These are phyloP conservation scores for Gossypium bickii DNA, from an alignment of 345 rosid genomes.

Conservation along the genomic window DNA sequence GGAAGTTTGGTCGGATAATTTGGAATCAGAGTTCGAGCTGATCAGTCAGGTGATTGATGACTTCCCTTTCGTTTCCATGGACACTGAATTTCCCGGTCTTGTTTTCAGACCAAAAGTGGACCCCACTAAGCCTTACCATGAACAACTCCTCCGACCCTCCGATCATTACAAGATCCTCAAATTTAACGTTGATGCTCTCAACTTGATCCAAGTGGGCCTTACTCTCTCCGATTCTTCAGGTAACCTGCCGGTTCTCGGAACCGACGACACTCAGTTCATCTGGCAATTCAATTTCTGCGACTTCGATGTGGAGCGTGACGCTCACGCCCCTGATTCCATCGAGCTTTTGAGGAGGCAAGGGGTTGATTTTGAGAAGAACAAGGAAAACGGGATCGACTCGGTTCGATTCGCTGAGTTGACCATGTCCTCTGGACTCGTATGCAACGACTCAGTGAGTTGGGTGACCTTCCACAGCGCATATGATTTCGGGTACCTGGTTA, in stretches of 20 bases:
- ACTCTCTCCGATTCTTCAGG: constrained; percentile 62
- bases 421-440: constrained; percentile 82
- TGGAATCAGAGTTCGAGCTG: constrained; percentile 59
- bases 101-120: constrained; percentile 36
- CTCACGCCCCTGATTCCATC: constrained; percentile 78
- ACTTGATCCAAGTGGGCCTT: constrained; percentile 79
- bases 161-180: constrained; percentile 65
- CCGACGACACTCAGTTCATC: constrained; percentile 30
- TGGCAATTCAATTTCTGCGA: constrained; percentile 92
- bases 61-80: constrained; percentile 71
- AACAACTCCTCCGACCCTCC: constrained; percentile 34
- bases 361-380: constrained; percentile 63
- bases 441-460: constrained; percentile 77
- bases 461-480: constrained; percentile 89
- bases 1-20: constrained; percentile 71
- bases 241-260: constrained; percentile 55
- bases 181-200: constrained; percentile 67
- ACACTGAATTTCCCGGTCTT: constrained; percentile 86
- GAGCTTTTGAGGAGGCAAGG: constrained; percentile 75
- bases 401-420: constrained; percentile 63
- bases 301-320: constrained; percentile 57
- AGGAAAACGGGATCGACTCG: constrained; percentile 51
- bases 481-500: constrained; percentile 83
- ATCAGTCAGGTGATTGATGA: constrained; percentile 48
- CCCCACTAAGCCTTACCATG: constrained; percentile 5